Evolutionary conservation across 768 basidiomycete species (phyloP), one percentile per base, ranked within the genome.

Genomic region (Trametes sanguinea): DNA sequence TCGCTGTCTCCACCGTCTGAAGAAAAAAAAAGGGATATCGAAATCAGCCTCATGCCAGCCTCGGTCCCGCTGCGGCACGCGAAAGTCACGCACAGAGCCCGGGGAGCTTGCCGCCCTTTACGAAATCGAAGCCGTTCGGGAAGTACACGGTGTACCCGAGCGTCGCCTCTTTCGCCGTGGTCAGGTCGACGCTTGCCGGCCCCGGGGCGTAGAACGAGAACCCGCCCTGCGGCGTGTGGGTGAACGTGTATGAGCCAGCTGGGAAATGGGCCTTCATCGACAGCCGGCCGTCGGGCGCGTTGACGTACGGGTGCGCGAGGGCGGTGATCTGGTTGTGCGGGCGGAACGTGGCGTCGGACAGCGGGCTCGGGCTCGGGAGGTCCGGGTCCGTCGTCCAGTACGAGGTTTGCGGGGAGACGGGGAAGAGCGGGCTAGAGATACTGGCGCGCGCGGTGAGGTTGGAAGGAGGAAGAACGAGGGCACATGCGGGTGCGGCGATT

Each of bases 171-270:
- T 84, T 86, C 22, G 86, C 89, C 1, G 75, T 81, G 51, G 80
- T 80, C 63, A 88, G 74, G 69, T 85, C 83, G 43, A 86, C 77
- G 63, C 71, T 67, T 17, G 67, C 32, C 4, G 85, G 83, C 4
- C 87, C 89, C 37, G 82, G 80, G 46, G 88, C 81, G 73, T 91
- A 90, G 81, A 90, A 88, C 27, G 86, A 87, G 70, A 89, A 75
- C 14, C 88, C 88, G 57, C 87, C 86, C 55, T 75, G 76, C 16
- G 81, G 81, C n/a, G 70, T 56, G 61, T 78, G 74, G 9, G 71
- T 69, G 68, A 82, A 82, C 13, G 76, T 84, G 73, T 81, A 85
- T 37, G 85, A 86, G 17, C 85, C 86, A 67, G 80, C 59, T 11
- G 69, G 66, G 61, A 65, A 73, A 57, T 57, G 54, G 6, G 68